Conservation (phyloP, 2,329 filamentous ascomycete species). For the Colletotrichum sansevieriae region DNA sequence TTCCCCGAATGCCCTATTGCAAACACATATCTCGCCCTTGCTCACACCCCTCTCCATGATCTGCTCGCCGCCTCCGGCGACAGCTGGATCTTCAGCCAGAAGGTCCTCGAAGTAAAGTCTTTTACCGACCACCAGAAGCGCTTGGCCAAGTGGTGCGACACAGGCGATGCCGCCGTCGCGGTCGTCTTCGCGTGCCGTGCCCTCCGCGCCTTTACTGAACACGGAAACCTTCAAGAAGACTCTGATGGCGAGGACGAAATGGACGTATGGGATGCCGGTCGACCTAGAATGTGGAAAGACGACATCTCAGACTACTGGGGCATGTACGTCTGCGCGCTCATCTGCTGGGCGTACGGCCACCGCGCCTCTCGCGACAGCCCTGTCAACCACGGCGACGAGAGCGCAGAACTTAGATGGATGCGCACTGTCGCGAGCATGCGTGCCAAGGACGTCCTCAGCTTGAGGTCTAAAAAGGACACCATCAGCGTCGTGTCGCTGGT, state of each 20-base stretch:
- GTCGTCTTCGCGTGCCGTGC: slow-evolving; percentile 65
- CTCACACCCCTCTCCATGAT: slow-evolving; percentile 69
- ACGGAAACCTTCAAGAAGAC: slow-evolving; percentile 40
- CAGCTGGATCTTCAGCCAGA: slow-evolving; percentile 69
- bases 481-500: slow-evolving; percentile 63
- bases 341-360: slow-evolving; percentile 70
- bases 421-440: slow-evolving; percentile 56
- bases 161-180: slow-evolving; percentile 60
- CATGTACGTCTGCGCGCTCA: slow-evolving; percentile 68
- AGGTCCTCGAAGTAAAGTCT: slow-evolving; percentile 58
- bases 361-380: slow-evolving; percentile 43
- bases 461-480: slow-evolving; percentile 57
- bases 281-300: slow-evolving; percentile 45
- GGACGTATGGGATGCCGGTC: slow-evolving; percentile 28
- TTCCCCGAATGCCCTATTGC: slow-evolving; percentile 61
- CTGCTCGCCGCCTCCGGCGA: slow-evolving; percentile 70
- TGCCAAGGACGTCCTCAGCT: slow-evolving; percentile 54
- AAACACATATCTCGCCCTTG: slow-evolving; percentile 68
- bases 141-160: slow-evolving; percentile 61
- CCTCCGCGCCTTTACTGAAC: slow-evolving; percentile 56
- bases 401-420: slow-evolving; percentile 53
- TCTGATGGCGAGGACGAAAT: slow-evolving; percentile 23
- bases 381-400: slow-evolving; percentile 38
- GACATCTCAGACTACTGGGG: slow-evolving; percentile 67
- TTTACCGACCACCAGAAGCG: slow-evolving; percentile 63